phyloP scores from a whole-genome alignment of 805 yeast species.

The Yamadazyma paraphyllophila region DNA sequence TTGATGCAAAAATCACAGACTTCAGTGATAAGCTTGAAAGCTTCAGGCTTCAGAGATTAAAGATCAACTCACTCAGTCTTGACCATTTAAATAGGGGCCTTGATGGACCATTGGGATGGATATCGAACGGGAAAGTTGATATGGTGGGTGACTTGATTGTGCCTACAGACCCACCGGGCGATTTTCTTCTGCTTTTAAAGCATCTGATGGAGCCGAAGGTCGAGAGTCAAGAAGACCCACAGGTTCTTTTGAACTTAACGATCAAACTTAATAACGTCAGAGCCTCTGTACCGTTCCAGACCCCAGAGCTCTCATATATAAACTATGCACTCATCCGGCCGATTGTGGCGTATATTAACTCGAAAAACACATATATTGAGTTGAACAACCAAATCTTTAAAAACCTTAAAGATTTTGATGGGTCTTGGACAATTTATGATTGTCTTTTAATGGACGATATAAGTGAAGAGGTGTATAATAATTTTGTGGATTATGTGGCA shows the following conservation, averaged over 20 bases:
- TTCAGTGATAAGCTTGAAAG: slow-evolving; percentile 16
- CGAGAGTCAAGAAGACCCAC: slow-evolving; percentile 33
- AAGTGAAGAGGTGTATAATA: slow-evolving; percentile 84
- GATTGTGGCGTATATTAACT: slow-evolving; percentile 91
- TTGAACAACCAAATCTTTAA: slow-evolving; percentile 80
- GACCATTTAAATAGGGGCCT: slow-evolving; percentile 90
- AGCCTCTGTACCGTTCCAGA: slow-evolving; percentile 84
- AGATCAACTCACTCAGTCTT: slow-evolving; percentile 81
- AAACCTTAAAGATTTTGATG: slow-evolving; percentile 79
- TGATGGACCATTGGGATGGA: slow-evolving; percentile 98
- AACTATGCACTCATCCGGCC: slow-evolving; percentile 92
- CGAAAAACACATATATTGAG: slow-evolving; percentile 85
- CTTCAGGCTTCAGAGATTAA: slow-evolving; percentile 57
- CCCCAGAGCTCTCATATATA: slow-evolving; percentile 84
- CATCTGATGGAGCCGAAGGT: slow-evolving; percentile 38
- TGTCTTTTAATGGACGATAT: slow-evolving; percentile 88
- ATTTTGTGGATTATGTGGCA: slow-evolving; percentile 82
- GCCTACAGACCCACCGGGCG: slow-evolving; percentile 34
- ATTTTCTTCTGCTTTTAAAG: background rate
- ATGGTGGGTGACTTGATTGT: slow-evolving; percentile 88
- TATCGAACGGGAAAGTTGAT: slow-evolving; percentile 86
- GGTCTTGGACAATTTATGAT: slow-evolving; percentile 95
- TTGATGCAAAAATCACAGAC: slow-evolving; percentile 17
- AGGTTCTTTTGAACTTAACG: slow-evolving; percentile 75
- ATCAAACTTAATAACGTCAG: slow-evolving; percentile 80